phyloP scores from a whole-genome alignment of 306 rosid genomes.

The Quercus parvula region DNA sequence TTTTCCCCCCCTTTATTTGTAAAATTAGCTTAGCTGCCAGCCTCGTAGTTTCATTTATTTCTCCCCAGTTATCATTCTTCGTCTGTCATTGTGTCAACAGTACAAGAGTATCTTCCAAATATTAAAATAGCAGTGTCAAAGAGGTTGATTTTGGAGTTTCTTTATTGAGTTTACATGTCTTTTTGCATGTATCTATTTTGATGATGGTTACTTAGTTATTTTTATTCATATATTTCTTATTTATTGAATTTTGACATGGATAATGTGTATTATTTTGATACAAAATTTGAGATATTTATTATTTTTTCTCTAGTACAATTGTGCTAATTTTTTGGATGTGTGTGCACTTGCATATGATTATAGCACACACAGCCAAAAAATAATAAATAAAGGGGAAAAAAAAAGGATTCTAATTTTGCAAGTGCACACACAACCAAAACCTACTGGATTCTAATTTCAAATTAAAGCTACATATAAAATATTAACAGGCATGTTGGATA shows the following conservation, averaged over 20 bases:
- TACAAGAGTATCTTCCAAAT: background rate
- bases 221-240: no score
- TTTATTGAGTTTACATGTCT: background rate
- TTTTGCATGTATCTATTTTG: background rate
- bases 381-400: no score
- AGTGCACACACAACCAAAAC: background rate
- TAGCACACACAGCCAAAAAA: no score
- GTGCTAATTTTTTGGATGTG: background rate
- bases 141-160: background rate
- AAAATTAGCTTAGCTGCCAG: background rate
- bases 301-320: background rate
- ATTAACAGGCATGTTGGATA: background rate
- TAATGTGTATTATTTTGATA: no score
- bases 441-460: background rate
- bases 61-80: background rate
- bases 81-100: background rate
- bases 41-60: background rate
- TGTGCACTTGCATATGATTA: no score
- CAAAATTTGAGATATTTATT: background rate
- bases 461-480: background rate
- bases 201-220: background rate
- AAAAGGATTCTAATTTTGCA: background rate
- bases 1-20: background rate
- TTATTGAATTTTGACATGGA: accelerated
- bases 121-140: background rate